Base-by-base conservation (phyloP, 192 early-diverging fungal species). In the Linderina pennispora region DNA sequence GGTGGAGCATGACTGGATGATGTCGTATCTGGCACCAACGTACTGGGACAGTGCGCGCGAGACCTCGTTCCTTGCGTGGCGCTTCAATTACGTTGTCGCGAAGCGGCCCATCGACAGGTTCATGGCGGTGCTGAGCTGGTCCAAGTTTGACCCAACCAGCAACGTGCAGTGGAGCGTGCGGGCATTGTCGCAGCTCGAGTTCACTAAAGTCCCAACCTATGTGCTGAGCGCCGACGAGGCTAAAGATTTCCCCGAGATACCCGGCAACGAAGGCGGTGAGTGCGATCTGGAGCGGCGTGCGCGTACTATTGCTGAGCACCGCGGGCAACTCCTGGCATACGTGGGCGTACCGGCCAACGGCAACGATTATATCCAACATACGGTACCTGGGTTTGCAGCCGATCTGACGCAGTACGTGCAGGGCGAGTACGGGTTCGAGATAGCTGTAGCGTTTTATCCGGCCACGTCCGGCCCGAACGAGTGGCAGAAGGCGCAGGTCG, bases 401-500 rank as follows among this genome's bases (percentile, higher is more conserved):
- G 73, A 75, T 23, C 22, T 75, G 34, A 51, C 58, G 9, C 51
- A 57, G 33, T 58, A 62, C 23, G 57, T 69, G 13, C 49, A 40
- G 15, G 52, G 40, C 39, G 73, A 65, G 19, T 65, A 69, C 32
- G 73, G 73, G 0, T 75, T 69, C 44, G 73, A 64, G 43, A 41
- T 75, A 8, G 53, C 50, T 0, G 73, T 44, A 8, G 45, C 50
- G 21, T 40, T 65, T 42, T 23, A 36, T 2, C 53, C 54, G 0
- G 50, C 54, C 1, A 9, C 53, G 1, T 45, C 52, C 33, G 57
- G 58, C 22, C 35, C 22, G 1, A 24, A 55, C 34, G 45, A 25
- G 18, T 75, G 73, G 73, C 73, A 75, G 36, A 69, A 69, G 40
- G 62, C 43, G 22, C 73, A 75, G 48, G 31, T 75, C 25, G 62